Evolutionary conservation across 345 rosid genomes (phyloP).

Genomic region (Arabidopsis arenosa): DNA sequence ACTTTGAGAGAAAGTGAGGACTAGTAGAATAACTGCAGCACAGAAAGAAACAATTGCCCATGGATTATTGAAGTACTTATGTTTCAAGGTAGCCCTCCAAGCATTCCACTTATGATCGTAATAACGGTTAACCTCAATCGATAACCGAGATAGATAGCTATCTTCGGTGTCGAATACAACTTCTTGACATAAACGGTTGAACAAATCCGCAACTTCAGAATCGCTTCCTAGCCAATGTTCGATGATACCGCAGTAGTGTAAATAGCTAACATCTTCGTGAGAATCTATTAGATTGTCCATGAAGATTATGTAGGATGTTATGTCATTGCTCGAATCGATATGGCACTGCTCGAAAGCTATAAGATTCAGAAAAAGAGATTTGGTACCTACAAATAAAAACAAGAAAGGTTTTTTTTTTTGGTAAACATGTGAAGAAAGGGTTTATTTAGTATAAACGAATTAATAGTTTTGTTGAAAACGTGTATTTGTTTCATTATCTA

Average conservation of each 20-base stretch:
- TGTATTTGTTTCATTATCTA: constrained; percentile 15
- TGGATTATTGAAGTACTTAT: constrained; percentile 79
- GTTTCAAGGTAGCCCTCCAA: constrained; percentile 79
- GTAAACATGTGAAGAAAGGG: no score
- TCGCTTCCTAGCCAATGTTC: constrained; percentile 96
- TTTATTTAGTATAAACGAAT: background rate
- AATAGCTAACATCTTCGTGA: constrained; percentile 74
- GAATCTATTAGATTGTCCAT: constrained; percentile 93
- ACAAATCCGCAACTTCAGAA: constrained; percentile 80
- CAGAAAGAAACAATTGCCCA: constrained; percentile 80
- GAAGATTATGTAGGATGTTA: constrained; percentile 83
- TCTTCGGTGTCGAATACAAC: constrained; percentile 79
- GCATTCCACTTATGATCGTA: constrained; percentile 85
- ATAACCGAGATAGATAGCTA: constrained; percentile 69
- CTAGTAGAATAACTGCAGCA: constrained; percentile 68
- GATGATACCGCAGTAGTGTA: constrained; percentile 72
- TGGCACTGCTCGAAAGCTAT: constrained; percentile 89
- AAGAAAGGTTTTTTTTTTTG: background rate
- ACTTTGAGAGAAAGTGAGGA: constrained; percentile 79
- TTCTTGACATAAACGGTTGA: constrained; percentile 85
- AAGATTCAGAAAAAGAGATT: constrained; percentile 83
- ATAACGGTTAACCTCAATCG: constrained; percentile 66
- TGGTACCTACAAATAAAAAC: constrained; percentile 53
- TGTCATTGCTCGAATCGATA: constrained; percentile 72
- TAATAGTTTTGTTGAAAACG: background rate